Percentiles rank a stretch among this genome's conserved stretches.
Evolutionary conservation across 2,329 filamentous ascomycete species (phyloP).

Genomic region (Escovopsis sp.): DNA sequence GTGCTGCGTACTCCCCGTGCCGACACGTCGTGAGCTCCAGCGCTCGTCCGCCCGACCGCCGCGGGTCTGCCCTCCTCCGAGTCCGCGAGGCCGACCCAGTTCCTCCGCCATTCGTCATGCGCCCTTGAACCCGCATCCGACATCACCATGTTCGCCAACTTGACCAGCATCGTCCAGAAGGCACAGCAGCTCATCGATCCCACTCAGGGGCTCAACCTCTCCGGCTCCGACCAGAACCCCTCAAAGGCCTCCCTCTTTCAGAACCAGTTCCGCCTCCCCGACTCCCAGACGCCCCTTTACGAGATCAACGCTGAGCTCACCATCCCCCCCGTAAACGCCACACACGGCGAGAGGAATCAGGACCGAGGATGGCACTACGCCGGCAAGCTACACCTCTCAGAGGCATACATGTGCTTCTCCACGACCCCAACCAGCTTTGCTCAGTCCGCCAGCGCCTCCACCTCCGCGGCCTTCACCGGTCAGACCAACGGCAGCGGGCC

Average conservation of each 20-base stretch:
- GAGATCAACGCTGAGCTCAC: conserved; percentile 95
- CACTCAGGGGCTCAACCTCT: conserved; percentile 58
- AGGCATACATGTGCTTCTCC: conserved; percentile 92
- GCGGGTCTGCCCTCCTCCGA: conserved; percentile 6
- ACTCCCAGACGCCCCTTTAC: conserved; percentile 82
- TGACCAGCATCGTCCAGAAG: conserved; percentile 79
- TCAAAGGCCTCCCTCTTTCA: conserved; percentile 90
- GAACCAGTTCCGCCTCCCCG: conserved; percentile 87
- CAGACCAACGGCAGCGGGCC: conserved; percentile 88
- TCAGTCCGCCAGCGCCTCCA: conserved; percentile 61
- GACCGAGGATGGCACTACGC: conserved; percentile 75
- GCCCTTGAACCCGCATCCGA: conserved; percentile 20
- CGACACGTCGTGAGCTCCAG: background rate
- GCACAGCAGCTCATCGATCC: conserved; percentile 92
- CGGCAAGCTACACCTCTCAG: conserved; percentile 84
- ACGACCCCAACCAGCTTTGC: conserved; percentile 83
- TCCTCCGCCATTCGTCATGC: conserved; percentile 20
- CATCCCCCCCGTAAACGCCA: conserved; percentile 58
- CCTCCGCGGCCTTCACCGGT: conserved; percentile 75
- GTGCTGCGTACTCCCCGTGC: no score
- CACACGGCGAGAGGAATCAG: conserved; percentile 55
- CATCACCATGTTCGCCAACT: conserved; percentile 41
- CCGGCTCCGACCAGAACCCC: conserved; percentile 63
- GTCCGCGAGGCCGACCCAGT: conserved; percentile 2
- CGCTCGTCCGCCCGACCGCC: background rate